phyloP scores from a whole-genome alignment of 306 rosid genomes.

The Delonix regia region DNA sequence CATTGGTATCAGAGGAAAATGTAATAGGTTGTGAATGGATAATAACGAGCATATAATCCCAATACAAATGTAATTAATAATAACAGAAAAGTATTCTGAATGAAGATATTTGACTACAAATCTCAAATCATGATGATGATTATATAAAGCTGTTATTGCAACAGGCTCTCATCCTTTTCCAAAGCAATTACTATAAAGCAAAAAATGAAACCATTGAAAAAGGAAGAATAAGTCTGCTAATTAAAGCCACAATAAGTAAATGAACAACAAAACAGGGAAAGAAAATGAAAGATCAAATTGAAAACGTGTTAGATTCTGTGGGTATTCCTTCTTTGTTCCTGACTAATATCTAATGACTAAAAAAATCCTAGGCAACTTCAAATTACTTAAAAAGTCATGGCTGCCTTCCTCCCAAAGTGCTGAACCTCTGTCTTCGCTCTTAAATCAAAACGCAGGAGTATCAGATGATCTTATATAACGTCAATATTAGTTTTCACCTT shows the following conservation, averaged over 20 bases:
- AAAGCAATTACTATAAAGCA: constrained; percentile 6
- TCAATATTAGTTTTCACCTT: neutral
- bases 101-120: constrained; percentile 5
- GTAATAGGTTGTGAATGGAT: neutral
- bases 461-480: neutral
- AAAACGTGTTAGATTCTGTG: constrained; percentile 25
- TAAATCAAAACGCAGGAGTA: neutral
- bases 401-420: neutral
- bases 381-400: neutral
- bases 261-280: neutral
- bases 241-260: constrained; percentile 7
- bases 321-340: constrained; percentile 13
- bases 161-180: neutral
- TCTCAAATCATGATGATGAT: neutral
- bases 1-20: constrained; percentile 27
- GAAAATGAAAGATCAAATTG: constrained; percentile 3
- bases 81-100: neutral
- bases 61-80: neutral
- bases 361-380: neutral
- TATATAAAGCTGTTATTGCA: constrained; percentile 4
- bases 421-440: too few relatives aligned
- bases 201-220: constrained; percentile 2
- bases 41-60: neutral
- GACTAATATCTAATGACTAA: neutral
- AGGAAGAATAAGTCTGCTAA: neutral